Conservation (phyloP, 257 asterid genomes). For the Perilla frutescens region DNA sequence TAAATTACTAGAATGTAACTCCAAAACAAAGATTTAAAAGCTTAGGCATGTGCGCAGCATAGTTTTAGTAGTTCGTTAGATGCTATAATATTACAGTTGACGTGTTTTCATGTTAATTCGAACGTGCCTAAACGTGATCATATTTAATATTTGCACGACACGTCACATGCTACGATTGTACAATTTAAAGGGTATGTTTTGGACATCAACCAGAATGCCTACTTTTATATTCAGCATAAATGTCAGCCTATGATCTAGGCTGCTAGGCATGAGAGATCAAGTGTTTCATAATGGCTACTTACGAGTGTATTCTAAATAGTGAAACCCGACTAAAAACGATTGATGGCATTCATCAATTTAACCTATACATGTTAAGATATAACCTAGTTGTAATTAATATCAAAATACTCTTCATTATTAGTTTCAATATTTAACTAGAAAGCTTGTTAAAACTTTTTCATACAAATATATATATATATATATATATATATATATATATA, state of each 20-base stretch:
- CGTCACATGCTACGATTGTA: conserved; percentile 30
- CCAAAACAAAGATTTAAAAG: neutral
- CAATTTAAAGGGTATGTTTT: conserved; percentile 10
- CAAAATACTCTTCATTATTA: no score
- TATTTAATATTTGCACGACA: no score
- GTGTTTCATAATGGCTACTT: no score
- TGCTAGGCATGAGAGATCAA: conserved; percentile 1
- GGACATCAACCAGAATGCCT: conserved; percentile 9
- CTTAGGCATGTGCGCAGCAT: neutral
- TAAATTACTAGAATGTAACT: neutral
- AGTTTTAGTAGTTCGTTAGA: no score
- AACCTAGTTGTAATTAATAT: no score
- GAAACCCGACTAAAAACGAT: no score
- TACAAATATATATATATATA: no score
- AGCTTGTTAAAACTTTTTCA: neutral
- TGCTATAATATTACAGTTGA: neutral
- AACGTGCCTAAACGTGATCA: conserved; percentile 15
- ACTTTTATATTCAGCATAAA: neutral
- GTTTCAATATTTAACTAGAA: neutral
- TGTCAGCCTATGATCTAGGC: neutral
- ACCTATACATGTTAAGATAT: no score
- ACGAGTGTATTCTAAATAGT: no score
- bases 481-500: no score
- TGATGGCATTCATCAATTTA: no score
- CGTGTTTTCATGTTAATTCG: conserved; percentile 11